Evolutionary conservation across 1,284 basidiomycete species (phyloP).

Genomic region (Cryptococcus deneoformans): DNA sequence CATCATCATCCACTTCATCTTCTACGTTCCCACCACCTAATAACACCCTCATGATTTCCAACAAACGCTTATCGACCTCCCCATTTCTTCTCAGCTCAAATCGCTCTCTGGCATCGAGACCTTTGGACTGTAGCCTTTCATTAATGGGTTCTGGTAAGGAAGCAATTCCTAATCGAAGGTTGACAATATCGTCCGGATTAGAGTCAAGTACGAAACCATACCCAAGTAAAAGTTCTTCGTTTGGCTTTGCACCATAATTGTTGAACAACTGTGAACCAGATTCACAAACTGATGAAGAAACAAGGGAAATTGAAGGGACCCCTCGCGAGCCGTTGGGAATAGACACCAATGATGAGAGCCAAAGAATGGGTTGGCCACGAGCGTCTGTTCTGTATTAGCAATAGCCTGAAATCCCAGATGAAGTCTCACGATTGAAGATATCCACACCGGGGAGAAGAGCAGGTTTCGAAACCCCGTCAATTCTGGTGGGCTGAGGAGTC

Average conservation of each 20-base stretch:
- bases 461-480: slow-evolving; percentile 58
- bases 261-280: slow-evolving; percentile 71
- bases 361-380: slow-evolving; percentile 68
- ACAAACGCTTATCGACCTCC: slow-evolving; percentile 58
- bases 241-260: slow-evolving; percentile 63
- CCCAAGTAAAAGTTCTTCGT: slow-evolving; percentile 78
- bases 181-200: slow-evolving; percentile 80
- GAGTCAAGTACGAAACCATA: slow-evolving; percentile 76
- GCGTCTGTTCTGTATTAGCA: slow-evolving; percentile 28
- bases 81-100: slow-evolving; percentile 65
- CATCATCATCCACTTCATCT: slow-evolving; percentile 45
- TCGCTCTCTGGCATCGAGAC: slow-evolving; percentile 45
- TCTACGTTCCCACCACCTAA: slow-evolving; percentile 20
- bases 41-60: slow-evolving; percentile 55
- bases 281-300: slow-evolving; percentile 39
- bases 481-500: slow-evolving; percentile 13
- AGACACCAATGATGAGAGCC: slow-evolving; percentile 59
- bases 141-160: slow-evolving; percentile 8
- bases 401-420: background rate
- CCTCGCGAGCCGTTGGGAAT: slow-evolving; percentile 6
- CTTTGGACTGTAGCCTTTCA: slow-evolving; percentile 20
- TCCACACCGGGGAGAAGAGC: slow-evolving; percentile 83
- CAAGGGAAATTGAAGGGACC: slow-evolving; percentile 30
- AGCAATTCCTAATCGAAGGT: slow-evolving; percentile 61
- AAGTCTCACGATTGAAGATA: slow-evolving; percentile 65